phyloP scores from a whole-genome alignment of 768 basidiomycete species.

The Suillus hirtellus region DNA sequence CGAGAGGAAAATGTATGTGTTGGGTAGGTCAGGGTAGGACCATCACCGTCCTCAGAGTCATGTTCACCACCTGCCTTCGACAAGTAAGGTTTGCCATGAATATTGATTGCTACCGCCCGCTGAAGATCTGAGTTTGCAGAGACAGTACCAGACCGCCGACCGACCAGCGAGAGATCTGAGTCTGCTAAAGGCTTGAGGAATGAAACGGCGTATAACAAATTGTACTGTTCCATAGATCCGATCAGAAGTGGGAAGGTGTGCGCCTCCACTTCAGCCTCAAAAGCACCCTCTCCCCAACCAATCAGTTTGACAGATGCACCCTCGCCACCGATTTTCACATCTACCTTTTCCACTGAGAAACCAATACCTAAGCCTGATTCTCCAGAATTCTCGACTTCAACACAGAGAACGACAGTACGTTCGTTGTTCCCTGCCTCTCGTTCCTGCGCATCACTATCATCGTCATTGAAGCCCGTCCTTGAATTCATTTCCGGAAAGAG shows the following conservation, averaged over 20 bases:
- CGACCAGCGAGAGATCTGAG: constrained; percentile 37
- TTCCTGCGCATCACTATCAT: constrained; percentile 37
- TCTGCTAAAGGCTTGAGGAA: constrained; percentile 70
- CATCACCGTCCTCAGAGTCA: constrained; percentile 17
- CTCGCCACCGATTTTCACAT: constrained; percentile 73
- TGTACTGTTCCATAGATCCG: constrained; percentile 78
- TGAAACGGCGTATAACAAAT: constrained; percentile 86
- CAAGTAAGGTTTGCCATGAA: constrained; percentile 71
- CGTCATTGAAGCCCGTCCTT: constrained; percentile 30
- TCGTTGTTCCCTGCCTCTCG: constrained; percentile 75
- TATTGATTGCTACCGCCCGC: constrained; percentile 76
- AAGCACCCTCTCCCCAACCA: constrained; percentile 46
- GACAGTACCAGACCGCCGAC: constrained; percentile 35
- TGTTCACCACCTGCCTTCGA: constrained; percentile 21
- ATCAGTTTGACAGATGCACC: constrained; percentile 53
- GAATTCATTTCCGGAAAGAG: constrained; percentile 50
- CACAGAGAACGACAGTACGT: constrained; percentile 83
- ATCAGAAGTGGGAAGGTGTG: constrained; percentile 71
- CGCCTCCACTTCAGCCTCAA: constrained; percentile 36
- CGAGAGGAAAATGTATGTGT: constrained; percentile 77
- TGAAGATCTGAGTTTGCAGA: constrained; percentile 51
- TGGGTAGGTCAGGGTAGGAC: constrained; percentile 46
- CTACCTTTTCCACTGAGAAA: constrained; percentile 75
- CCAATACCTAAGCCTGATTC: constrained; percentile 59
- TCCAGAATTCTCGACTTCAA: constrained; percentile 85